Conservation (phyloP, 2,329 filamentous ascomycete genomes). For the Cladosporium sp. region DNA sequence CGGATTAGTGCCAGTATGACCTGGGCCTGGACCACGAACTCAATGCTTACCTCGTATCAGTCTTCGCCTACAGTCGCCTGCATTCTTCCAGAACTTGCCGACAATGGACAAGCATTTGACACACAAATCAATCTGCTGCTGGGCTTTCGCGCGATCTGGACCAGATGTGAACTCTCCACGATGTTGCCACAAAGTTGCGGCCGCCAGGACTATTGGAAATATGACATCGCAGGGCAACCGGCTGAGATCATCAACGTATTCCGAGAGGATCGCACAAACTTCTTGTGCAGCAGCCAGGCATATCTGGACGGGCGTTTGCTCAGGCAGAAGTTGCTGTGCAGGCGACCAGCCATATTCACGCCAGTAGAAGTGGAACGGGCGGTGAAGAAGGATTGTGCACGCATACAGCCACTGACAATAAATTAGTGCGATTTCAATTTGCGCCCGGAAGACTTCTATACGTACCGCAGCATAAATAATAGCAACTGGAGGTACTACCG, state of each 20-base stretch:
- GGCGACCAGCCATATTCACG: constrained; percentile 5
- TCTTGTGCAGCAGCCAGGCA: constrained; percentile 4
- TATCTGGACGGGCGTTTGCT: background rate
- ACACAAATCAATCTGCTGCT: constrained; percentile 4
- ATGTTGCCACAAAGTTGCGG: constrained; percentile 8
- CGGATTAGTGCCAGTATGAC: background rate
- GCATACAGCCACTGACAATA: background rate
- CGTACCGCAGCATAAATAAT: constrained; percentile 5
- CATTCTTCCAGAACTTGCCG: constrained; percentile 4
- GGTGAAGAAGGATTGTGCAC: background rate
- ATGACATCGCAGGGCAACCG: constrained; percentile 8
- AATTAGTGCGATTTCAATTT: background rate
- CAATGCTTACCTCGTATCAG: background rate
- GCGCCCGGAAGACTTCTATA: background rate
- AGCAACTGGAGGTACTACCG: constrained; percentile 1
- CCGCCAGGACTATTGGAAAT: constrained; percentile 4
- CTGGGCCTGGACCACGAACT: too few species aligned
- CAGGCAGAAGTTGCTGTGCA: background rate
- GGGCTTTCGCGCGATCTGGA: background rate
- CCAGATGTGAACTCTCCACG: background rate
- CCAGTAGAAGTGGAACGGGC: constrained; percentile 8
- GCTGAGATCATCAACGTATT: constrained; percentile 7
- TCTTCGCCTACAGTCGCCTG: background rate
- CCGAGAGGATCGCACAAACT: background rate
- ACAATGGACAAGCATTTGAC: constrained; percentile 7